phyloP scores from a whole-genome alignment of 2,329 filamentous ascomycete genomes.

The Epichloe uncinata region DNA sequence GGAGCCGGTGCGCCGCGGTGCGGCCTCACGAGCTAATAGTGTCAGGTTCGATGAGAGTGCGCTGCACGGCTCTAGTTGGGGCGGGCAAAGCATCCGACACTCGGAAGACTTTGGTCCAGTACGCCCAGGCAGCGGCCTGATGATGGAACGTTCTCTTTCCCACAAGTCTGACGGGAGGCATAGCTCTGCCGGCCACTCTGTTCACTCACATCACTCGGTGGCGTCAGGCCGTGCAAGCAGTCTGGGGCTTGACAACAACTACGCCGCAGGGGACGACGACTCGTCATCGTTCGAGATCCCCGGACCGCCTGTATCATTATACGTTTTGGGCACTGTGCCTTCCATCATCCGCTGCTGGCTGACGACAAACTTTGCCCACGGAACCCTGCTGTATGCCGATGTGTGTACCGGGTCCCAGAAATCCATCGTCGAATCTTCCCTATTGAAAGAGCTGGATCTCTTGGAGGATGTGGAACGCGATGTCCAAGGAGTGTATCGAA shows the following conservation, averaged over 20 bases:
- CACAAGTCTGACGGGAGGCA: slow-evolving; percentile 94
- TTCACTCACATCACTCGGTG: slow-evolving; percentile 54
- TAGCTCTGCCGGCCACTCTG: slow-evolving; percentile 80
- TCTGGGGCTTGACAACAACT: slow-evolving; percentile 66
- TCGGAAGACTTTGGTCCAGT: slow-evolving; percentile 70
- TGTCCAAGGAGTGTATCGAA: slow-evolving; percentile 50
- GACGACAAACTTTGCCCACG: slow-evolving; percentile 78
- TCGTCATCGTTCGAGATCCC: slow-evolving; percentile 60
- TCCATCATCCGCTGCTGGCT: slow-evolving; percentile 95
- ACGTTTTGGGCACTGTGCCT: slow-evolving; percentile 76
- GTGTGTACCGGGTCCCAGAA: slow-evolving; percentile 85
- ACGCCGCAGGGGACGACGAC: slow-evolving; percentile 45
- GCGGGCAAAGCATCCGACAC: slow-evolving; percentile 61
- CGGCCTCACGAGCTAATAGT: slow-evolving; percentile 86
- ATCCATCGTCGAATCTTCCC: slow-evolving; percentile 64
- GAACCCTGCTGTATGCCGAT: slow-evolving; percentile 78
- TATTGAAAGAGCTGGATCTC: slow-evolving; percentile 64
- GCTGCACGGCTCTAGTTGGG: slow-evolving; percentile 75
- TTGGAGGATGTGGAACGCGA: slow-evolving; percentile 51
- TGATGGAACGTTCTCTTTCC: slow-evolving; percentile 84
- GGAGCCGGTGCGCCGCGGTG: slow-evolving; percentile 69
- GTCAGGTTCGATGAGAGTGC: slow-evolving; percentile 96
- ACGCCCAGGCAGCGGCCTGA: slow-evolving; percentile 67
- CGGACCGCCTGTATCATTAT: slow-evolving; percentile 69
- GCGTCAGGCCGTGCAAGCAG: slow-evolving; percentile 76